Conservation (phyloP, 2,329 filamentous ascomycete species). For the Hymenoscyphus fraxineus region DNA sequence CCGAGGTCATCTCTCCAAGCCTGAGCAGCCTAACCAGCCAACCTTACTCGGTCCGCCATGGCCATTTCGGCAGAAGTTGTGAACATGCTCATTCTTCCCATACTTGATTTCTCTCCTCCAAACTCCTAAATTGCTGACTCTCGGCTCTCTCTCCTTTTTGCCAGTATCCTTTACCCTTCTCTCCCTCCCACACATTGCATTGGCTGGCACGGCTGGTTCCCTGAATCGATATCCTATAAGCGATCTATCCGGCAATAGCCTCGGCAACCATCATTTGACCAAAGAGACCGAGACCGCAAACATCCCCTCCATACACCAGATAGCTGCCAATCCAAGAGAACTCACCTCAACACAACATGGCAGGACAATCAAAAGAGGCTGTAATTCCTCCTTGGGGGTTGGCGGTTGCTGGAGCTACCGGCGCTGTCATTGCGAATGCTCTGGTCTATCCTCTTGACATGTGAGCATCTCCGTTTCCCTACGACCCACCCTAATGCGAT, state of each 20-base stretch:
- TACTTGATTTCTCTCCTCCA: slow-evolving; percentile 1
- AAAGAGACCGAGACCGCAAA: background rate
- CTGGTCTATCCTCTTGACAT: slow-evolving; percentile 96
- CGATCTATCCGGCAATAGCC: slow-evolving; percentile 10
- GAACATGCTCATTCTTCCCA: background rate
- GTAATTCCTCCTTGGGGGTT: slow-evolving; percentile 83
- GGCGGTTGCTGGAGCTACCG: slow-evolving; percentile 86
- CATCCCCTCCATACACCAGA: background rate
- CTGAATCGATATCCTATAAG: background rate
- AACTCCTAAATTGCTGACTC: background rate
- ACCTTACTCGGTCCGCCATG: too few species aligned
- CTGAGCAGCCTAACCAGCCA: too few species aligned
- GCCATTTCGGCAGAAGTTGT: too few species aligned
- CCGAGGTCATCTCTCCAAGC: slow-evolving; percentile 5
- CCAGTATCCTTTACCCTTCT: background rate
- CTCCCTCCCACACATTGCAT: background rate
- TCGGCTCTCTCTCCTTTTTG: background rate
- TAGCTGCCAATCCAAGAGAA: background rate
- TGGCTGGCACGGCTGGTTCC: background rate
- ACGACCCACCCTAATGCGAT: background rate
- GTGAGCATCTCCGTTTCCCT: slow-evolving; percentile 51
- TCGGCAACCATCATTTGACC: slow-evolving; percentile 13
- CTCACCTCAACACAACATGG: slow-evolving; percentile 20
- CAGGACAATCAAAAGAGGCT: slow-evolving; percentile 35
- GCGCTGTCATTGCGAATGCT: slow-evolving; percentile 90